Evolutionary conservation across 257 asterid genomes (phyloP), one percentile per base, ranked within the genome.

Genomic region (Solanum bulbocastanum): DNA sequence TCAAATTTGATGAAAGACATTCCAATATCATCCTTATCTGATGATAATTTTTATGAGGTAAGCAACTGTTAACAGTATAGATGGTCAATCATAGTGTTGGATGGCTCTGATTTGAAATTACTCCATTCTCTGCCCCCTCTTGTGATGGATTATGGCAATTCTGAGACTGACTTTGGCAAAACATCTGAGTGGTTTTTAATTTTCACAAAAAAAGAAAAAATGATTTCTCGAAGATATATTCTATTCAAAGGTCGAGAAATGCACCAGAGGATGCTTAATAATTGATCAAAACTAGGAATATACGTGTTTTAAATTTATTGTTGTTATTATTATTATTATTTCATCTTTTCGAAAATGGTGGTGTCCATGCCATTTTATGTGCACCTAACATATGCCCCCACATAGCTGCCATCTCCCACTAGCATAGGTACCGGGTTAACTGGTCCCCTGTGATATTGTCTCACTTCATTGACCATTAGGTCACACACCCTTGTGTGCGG

Each of bases 11-110:
- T 91, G 84, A 93, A 90, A 81, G 95, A 91, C 69, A 85, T 95
- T 84, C 90, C 93, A 84, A 33, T 94, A 73, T 83, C 87, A 89
- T 89, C 83, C 93, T 89, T 97, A 84, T 97, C 99, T 3, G 98
- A 96, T 87, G 98, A 93, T 86, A 91, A 92, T 88, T 93, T 97
- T 91, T 88, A 92, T 10, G 93, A 93, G 98, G 99, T 97, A 93
- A 90, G 83, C 62, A 23, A n/a, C 36, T 73, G 27, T 27, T 85
- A 40, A 23, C 36, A 8, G 60, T 46, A 84, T 84, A 39, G 9
- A 37, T 84, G 58, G 56, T 84, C 58, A 68, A 84, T 84, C 18
- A n/a, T 62, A 35, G 18, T 84, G 79, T 37, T 84, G 78, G 78
- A 79, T 79, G 84, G 25, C 25, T 78, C 58, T 79, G 39, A 27